Percentiles rank a stretch among this genome's conserved stretches.
Conservation (phyloP, 345 rosid species). For the Jatropha curcas region DNA sequence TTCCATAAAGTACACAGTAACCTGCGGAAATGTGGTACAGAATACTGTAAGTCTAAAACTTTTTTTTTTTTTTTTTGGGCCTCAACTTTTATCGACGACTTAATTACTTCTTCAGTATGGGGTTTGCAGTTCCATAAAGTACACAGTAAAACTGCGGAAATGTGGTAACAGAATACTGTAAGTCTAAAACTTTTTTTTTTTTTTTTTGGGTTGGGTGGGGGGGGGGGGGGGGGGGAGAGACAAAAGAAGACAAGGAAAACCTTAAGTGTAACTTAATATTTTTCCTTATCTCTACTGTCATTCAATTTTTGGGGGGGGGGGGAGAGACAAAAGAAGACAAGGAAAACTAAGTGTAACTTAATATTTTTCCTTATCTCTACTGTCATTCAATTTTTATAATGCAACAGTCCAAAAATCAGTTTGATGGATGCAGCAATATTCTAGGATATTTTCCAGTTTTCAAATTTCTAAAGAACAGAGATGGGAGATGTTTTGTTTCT, state of each 20-base stretch:
- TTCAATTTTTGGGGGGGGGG: neutral
- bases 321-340: conserved; percentile 7
- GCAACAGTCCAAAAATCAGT: too few species aligned
- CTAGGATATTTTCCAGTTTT: neutral
- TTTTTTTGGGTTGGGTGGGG: too few species aligned
- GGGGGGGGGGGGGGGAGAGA: too few species aligned
- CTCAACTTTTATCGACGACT: too few species aligned
- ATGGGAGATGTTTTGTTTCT: neutral
- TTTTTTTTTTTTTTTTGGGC: too few species aligned
- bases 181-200: too few species aligned
- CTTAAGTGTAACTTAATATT: neutral
- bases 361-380: neutral
- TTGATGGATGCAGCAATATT: neutral
- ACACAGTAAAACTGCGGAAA: too few species aligned
- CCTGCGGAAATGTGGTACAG: conserved; percentile 46
- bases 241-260: neutral
- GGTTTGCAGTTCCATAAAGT: too few species aligned
- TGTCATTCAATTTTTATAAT: conserved; percentile 1
- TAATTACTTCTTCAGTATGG: too few species aligned
- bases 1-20: conserved; percentile 89
- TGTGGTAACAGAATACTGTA: too few species aligned
- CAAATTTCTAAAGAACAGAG: neutral
- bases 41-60: neutral
- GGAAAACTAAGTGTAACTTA: neutral
- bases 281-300: neutral